These are phyloP conservation scores for Madurella mycetomatis DNA, from an alignment of 2,329 filamentous ascomycete genomes.

Conservation along the genomic window DNA sequence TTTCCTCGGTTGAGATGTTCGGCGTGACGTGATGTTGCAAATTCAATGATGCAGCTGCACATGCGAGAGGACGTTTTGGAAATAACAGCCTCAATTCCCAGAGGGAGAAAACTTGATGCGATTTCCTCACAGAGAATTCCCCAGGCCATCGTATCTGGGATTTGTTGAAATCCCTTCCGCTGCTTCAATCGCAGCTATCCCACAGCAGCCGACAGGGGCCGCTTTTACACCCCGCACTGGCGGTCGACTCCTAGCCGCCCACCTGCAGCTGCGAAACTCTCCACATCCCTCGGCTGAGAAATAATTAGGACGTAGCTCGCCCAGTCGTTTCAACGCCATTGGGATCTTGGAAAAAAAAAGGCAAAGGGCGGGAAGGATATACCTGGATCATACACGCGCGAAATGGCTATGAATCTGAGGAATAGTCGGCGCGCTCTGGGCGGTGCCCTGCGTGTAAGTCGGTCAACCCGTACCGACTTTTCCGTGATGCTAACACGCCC, in stretches of 20 bases:
- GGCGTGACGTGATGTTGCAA: conserved; percentile 9
- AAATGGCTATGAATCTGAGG: conserved; percentile 59
- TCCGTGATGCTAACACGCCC: background rate
- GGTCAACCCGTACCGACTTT: background rate
- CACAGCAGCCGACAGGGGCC: background rate
- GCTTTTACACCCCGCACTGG: conserved; percentile 16
- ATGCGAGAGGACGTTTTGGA: background rate
- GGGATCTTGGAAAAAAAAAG: background rate
- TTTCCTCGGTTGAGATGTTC: conserved; percentile 26
- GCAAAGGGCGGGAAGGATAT: background rate
- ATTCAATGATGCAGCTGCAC: background rate
- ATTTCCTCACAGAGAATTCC: too few relatives aligned
- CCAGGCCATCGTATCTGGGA: too few relatives aligned
- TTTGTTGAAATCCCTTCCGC: too few relatives aligned
- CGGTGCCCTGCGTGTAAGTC: conserved; percentile 58
- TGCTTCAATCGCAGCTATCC: too few relatives aligned
- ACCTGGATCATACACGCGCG: too few relatives aligned
- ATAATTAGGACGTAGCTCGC: background rate
- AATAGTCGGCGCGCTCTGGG: conserved; percentile 59
- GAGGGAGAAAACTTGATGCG: too few relatives aligned
- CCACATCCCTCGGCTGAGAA: conserved; percentile 12
- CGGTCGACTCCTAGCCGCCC: background rate
- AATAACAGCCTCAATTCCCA: background rate
- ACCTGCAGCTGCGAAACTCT: background rate
- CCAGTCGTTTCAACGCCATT: background rate